Conservation (phyloP, 371 early-diverging fungal genomes). For the Mortierella sp. region DNA sequence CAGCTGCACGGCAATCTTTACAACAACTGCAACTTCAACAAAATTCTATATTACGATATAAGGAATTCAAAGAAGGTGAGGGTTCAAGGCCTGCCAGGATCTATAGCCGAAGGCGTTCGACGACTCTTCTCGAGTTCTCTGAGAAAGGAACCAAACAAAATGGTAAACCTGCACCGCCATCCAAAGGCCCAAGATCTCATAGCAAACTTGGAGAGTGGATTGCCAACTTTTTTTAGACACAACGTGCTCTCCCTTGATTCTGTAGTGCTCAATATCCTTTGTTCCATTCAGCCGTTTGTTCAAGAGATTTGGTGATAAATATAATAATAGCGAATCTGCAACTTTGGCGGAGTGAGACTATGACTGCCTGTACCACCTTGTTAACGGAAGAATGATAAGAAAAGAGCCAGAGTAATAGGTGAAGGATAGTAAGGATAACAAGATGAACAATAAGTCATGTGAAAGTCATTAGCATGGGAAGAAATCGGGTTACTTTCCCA, state of each 20-base stretch:
- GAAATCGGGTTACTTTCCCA: constrained; percentile 23
- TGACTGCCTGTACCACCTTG: neutral
- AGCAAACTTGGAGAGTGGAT: constrained; percentile 50
- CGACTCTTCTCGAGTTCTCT: constrained; percentile 37
- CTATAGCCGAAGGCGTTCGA: constrained; percentile 37
- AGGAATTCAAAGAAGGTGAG: constrained; percentile 22
- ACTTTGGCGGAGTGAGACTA: too few species aligned
- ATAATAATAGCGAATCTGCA: too few species aligned
- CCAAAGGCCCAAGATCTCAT: constrained; percentile 34
- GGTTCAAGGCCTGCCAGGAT: constrained; percentile 1
- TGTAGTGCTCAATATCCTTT: neutral
- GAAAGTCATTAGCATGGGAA: constrained; percentile 3
- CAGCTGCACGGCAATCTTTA: neutral
- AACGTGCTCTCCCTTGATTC: neutral
- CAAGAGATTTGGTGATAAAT: neutral
- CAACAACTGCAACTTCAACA: constrained; percentile 6
- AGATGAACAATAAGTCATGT: neutral
- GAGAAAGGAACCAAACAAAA: constrained; percentile 41
- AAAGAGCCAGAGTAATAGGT: neutral
- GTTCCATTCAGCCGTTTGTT: neutral
- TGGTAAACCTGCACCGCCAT: constrained; percentile 41
- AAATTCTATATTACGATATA: constrained; percentile 10
- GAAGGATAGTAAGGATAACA: neutral
- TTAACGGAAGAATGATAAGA: neutral
- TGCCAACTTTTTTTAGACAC: constrained; percentile 46